A percentile compares a stretch with the other conserved stretches of the same genome.
These are phyloP conservation scores for Fusarium fujikuroi DNA, from an alignment of 2,329 filamentous ascomycete species.

Conservation along the genomic window DNA sequence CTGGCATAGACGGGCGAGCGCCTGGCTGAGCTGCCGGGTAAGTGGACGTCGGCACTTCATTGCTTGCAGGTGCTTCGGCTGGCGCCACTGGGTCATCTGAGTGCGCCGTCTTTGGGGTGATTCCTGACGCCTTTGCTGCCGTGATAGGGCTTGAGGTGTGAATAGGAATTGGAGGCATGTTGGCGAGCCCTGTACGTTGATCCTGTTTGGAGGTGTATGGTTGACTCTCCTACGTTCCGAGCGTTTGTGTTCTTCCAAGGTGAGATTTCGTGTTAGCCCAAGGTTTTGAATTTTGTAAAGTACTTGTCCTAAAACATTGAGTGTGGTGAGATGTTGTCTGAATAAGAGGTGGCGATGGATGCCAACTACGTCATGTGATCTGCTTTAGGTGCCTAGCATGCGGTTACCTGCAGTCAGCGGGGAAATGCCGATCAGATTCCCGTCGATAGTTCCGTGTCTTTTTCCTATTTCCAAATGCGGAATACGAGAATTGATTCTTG, in stretches of 20 bases:
- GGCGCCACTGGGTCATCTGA: slow-evolving; percentile 35
- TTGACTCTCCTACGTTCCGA: not conserved
- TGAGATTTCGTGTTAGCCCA: not conserved
- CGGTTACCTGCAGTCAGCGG: slow-evolving; percentile 34
- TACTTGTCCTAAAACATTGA: not conserved
- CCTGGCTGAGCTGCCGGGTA: slow-evolving; percentile 43
- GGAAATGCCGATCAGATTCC: slow-evolving; percentile 41
- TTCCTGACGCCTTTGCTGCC: slow-evolving; percentile 62
- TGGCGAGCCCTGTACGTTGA: slow-evolving; percentile 16
- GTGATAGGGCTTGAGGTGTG: slow-evolving; percentile 69
- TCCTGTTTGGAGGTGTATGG: not conserved
- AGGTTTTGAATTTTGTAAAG: not conserved
- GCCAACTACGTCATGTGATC: slow-evolving; percentile 39
- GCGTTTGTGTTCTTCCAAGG: not conserved
- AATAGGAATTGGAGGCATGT: slow-evolving; percentile 71
- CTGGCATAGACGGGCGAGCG: slow-evolving; percentile 53
- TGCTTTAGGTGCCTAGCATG: slow-evolving; percentile 23
- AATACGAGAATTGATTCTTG: slow-evolving; percentile 21
- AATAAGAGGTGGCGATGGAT: slow-evolving; percentile 30
- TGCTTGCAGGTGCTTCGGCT: slow-evolving; percentile 36
- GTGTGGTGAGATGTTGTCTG: slow-evolving; percentile 25
- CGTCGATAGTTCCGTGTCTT: slow-evolving; percentile 14
- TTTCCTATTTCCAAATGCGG: slow-evolving; percentile 31
- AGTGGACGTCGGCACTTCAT: slow-evolving; percentile 48
- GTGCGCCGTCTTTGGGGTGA: slow-evolving; percentile 58